Evolutionary conservation across 805 yeast species (phyloP), one percentile per base, ranked within the genome.

Genomic region (Wickerhamiella lipophila): DNA sequence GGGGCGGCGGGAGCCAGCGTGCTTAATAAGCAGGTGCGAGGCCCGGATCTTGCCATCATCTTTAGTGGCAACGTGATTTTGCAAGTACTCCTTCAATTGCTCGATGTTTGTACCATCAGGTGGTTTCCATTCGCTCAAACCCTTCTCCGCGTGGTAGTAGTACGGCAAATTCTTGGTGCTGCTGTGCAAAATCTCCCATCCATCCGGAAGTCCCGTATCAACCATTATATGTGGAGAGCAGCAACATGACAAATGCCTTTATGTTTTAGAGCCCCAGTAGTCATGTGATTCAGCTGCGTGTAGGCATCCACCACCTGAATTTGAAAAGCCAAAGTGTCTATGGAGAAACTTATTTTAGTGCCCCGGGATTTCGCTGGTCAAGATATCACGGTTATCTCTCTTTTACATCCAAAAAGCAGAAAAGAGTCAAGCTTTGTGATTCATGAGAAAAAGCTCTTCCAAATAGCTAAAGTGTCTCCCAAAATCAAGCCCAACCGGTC

Each of bases 81-180:
- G 50, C 59, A 84, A 65, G 65, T 83, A 84, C 13, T 66, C 67
- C 35, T 74, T 69, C 51, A 89, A 70, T 56, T 70, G 68, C 1
- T 65, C 77, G 13, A 72, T 61, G 56, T 92, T 83, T 1, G 94
- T 78, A 3, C 89, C 95, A 45, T 69, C 75, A 2, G 98, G 98
- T 9, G 94, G 83, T 49, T 81, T 88, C 98, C 98, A 92, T 34
- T 78, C 71, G 0, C 95, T 83, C 60, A 79, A 79, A 42, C 77
- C 73, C 1, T 87, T 78, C 38, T 71, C 70, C 25, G 78, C 76
- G 60, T 88, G 78, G 66, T 74, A 79, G 65, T 71, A 92, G 67
- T 92, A 92, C 52, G 89, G 95, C 57, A 85, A 76, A 58, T 83
- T 77, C 60, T 84, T 86, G 13, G 92, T 80, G 52, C 78, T 77